phyloP scores from a whole-genome alignment of 176 grass and related monocot genomes.

The Musa beccarii region DNA sequence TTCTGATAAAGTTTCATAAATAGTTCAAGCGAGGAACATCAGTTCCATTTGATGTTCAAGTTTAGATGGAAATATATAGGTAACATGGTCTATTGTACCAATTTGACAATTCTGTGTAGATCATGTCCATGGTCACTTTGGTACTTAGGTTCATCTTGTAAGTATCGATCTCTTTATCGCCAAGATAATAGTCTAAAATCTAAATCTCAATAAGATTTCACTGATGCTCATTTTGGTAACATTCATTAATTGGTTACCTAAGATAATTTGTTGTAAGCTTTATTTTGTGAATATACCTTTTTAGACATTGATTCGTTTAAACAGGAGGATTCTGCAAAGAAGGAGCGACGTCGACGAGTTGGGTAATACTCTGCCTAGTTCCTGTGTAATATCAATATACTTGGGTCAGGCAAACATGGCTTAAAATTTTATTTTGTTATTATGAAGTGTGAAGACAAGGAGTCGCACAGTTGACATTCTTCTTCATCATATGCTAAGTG shows the following conservation, averaged over 20 bases:
- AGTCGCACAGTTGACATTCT: constrained; percentile 74
- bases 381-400: neutral
- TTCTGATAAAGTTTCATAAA: neutral
- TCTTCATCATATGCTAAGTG: constrained; percentile 83
- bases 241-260: neutral
- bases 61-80: neutral
- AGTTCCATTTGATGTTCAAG: neutral
- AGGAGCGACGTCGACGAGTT: neutral
- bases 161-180: no score
- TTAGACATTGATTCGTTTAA: neutral
- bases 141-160: no score
- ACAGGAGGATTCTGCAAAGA: constrained; percentile 3
- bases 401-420: neutral
- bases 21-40: neutral
- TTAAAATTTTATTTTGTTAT: constrained; percentile 12
- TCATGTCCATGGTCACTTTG: neutral
- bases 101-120: neutral
- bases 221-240: neutral
- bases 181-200: no score
- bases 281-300: neutral
- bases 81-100: neutral
- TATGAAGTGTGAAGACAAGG: constrained; percentile 48
- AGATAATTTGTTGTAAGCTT: neutral
- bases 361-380: constrained; percentile 4
- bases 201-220: no score